Base-by-base conservation (phyloP, 805 yeast genomes). In the Yarrowia sp. region DNA sequence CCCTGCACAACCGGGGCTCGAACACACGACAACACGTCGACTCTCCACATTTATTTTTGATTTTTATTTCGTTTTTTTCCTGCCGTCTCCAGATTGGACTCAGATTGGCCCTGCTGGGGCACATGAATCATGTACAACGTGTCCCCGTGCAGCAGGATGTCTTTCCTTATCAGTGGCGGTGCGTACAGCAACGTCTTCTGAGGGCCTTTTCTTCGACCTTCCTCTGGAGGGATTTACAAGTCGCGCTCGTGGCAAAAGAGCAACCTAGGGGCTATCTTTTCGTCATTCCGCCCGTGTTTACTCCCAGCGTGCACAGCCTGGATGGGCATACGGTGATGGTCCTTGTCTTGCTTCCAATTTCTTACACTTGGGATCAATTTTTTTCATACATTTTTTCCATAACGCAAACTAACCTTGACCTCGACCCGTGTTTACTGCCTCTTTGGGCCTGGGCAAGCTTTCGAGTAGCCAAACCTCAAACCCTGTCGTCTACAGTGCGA, bases 101-200 rank as follows among this genome's bases (percentile, higher is more conserved):
- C n/a, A n/a, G n/a, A n/a, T n/a, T n/a, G n/a, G n/a, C n/a, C n/a
- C n/a, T n/a, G n/a, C n/a, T n/a, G n/a, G n/a, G n/a, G n/a, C n/a
- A n/a, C n/a, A n/a, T n/a, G n/a, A 25, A 5, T 29, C 51, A 44
- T 44, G 51, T 44, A 44, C 24, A 24, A 22, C 29, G 47, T 44
- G 25, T 29, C 13, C 18, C 46, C 21, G 16, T 41, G 47, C 44
- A 39, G 47, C 31, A 25, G 49, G 33, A 44, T 44, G 49, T 27
- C 49, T 44, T 44, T 44, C 49, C 49, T 44, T 44, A 44, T 44
- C 49, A n/a, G 47, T n/a, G n/a, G n/a, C n/a, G n/a, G n/a, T n/a
- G n/a, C n/a, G n/a, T n/a, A n/a, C n/a, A n/a, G n/a, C n/a, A n/a
- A n/a, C n/a, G n/a, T n/a, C n/a, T n/a, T n/a, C n/a, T n/a, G n/a